Conservation (phyloP, 352 stramenopile species). For the Aphanomyces stellatus region DNA sequence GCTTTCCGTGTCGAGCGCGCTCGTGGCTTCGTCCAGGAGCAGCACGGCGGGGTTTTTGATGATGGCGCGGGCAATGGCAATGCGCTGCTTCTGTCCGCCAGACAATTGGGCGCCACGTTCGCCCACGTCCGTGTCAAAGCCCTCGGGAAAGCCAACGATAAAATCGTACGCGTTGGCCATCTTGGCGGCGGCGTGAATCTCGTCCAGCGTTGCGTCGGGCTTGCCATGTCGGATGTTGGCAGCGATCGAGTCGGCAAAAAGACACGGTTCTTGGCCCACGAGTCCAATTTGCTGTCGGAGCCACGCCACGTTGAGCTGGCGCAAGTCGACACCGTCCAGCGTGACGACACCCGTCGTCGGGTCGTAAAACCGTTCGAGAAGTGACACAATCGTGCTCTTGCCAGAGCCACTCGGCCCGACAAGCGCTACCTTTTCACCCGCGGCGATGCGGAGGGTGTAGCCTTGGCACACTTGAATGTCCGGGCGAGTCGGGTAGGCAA, state of each 20-base stretch:
- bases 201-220: conserved; percentile 46
- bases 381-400: conserved; percentile 88
- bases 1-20: conserved; percentile 55
- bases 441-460: conserved; percentile 48
- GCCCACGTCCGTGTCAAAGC: conserved; percentile 82
- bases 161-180: conserved; percentile 89
- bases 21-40: conserved; percentile 81
- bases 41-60: conserved; percentile 78
- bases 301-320: conserved; percentile 67
- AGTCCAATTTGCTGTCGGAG: conserved; percentile 78
- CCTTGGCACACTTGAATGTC: conserved; percentile 49
- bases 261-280: conserved; percentile 77
- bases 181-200: conserved; percentile 61
- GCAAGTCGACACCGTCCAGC: conserved; percentile 41
- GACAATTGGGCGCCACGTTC: conserved; percentile 77
- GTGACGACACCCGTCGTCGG: conserved; percentile 36
- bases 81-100: conserved; percentile 90
- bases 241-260: conserved; percentile 26
- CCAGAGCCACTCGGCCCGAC: conserved; percentile 40
- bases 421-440: conserved; percentile 56
- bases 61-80: conserved; percentile 87
- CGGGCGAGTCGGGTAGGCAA: conserved; percentile 48
- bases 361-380: conserved; percentile 94
- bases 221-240: conserved; percentile 72
- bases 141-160: conserved; percentile 67